Conservation (phyloP, 192 early-diverging fungal species). For the Linnemannia zychae region DNA sequence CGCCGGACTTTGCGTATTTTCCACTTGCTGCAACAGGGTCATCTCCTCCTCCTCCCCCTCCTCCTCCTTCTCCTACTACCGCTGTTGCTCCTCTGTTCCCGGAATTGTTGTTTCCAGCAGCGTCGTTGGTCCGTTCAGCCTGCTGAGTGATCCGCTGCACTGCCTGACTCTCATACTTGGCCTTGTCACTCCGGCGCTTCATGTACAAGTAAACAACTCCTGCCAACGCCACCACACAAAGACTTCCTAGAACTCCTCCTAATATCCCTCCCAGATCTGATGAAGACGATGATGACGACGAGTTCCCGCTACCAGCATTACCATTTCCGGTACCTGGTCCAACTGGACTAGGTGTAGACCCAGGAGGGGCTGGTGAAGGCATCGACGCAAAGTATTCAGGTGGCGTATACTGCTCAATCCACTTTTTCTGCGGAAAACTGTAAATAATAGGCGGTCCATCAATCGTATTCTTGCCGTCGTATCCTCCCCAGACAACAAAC, state of each 20-base stretch:
- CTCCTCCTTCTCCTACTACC: too few species aligned
- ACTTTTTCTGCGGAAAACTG: background rate
- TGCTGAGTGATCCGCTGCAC: background rate
- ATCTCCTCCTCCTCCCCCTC: background rate
- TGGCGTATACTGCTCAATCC: conserved; percentile 1
- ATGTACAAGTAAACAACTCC: conserved; percentile 4
- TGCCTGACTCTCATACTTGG: background rate
- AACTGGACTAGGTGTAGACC: background rate
- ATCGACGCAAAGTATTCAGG: background rate
- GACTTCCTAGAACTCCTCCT: background rate
- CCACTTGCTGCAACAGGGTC: background rate
- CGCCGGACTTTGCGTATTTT: background rate
- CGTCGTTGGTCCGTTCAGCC: background rate
- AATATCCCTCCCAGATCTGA: conserved; percentile 3
- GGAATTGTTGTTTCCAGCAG: background rate
- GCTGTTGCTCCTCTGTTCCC: too few species aligned
- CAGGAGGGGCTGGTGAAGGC: background rate
- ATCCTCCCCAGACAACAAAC: conserved; percentile 20
- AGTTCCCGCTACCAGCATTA: background rate
- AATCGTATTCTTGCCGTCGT: background rate
- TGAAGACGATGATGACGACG: background rate
- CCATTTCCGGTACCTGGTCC: background rate
- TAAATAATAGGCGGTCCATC: background rate
- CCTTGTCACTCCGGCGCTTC: background rate
- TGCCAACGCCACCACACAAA: background rate